Conservation (phyloP, 441 rosid genomes). For the Flueggea neowawraea region DNA sequence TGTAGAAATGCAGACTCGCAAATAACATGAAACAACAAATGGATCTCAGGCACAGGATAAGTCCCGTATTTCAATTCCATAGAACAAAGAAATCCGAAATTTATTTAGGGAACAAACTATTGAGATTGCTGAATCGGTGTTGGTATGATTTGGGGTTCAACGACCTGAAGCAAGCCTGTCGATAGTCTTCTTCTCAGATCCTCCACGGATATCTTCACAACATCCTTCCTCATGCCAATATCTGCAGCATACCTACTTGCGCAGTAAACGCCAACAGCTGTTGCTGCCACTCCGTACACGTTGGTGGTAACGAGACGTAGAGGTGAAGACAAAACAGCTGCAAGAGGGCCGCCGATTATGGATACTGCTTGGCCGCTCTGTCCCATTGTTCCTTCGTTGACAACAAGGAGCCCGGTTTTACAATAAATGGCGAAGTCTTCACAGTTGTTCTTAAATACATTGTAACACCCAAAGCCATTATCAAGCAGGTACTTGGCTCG, state of each 20-base stretch:
- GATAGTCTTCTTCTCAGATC: slow-evolving; percentile 68
- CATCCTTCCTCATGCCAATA: slow-evolving; percentile 80
- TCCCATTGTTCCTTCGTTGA: slow-evolving; percentile 53
- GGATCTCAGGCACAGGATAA: too few species aligned
- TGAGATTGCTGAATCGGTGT: slow-evolving; percentile 13
- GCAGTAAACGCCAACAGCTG: slow-evolving; percentile 70
- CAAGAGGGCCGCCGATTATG: slow-evolving; percentile 77
- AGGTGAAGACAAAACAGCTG: slow-evolving; percentile 68
- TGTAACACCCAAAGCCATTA: slow-evolving; percentile 81
- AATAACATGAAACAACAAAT: too few species aligned
- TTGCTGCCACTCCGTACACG: slow-evolving; percentile 82
- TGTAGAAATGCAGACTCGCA: too few species aligned
- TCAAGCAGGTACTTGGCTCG: slow-evolving; percentile 71
- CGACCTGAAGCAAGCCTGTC: slow-evolving; percentile 52
- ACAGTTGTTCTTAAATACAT: slow-evolving; percentile 76
- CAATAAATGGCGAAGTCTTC: slow-evolving; percentile 87
- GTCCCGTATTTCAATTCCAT: too few species aligned
- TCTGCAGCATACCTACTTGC: slow-evolving; percentile 81
- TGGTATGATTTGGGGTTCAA: slow-evolving; percentile 38
- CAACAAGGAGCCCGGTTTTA: slow-evolving; percentile 73
- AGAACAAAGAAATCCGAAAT: too few species aligned
- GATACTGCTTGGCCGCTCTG: slow-evolving; percentile 87
- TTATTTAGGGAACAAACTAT: not conserved
- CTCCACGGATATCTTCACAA: slow-evolving; percentile 65
- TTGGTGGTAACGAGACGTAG: slow-evolving; percentile 75